Conservation (phyloP, 2,329 filamentous ascomycete genomes). For the Colletotrichum endophyticum region DNA sequence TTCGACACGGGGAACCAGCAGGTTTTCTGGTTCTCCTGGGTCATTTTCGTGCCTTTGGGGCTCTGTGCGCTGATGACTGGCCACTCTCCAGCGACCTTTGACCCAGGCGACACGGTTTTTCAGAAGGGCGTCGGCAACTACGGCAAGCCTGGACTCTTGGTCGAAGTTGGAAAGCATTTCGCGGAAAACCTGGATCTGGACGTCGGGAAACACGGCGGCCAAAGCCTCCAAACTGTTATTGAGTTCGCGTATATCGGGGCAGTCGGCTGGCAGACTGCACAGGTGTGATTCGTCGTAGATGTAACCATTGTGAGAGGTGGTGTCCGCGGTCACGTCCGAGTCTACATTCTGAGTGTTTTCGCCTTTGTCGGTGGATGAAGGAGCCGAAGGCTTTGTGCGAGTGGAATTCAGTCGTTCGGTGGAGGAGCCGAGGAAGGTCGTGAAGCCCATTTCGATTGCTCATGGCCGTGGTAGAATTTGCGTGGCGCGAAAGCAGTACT, state of each 20-base stretch:
- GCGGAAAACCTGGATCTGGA: constrained; percentile 82
- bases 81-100: constrained; percentile 67
- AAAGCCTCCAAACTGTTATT: constrained; percentile 74
- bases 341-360: neutral
- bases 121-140: constrained; percentile 78
- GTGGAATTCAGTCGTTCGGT: constrained; percentile 6
- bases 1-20: constrained; percentile 60
- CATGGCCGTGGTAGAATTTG: constrained; percentile 7
- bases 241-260: constrained; percentile 69
- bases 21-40: constrained; percentile 14
- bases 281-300: constrained; percentile 64
- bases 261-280: constrained; percentile 50
- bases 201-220: constrained; percentile 76
- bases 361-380: neutral
- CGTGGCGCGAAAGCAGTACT: neutral
- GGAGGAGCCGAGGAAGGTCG: constrained; percentile 22
- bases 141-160: constrained; percentile 75
- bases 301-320: constrained; percentile 42
- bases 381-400: neutral
- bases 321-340: constrained; percentile 29
- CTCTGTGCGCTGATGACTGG: constrained; percentile 38
- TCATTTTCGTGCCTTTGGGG: constrained; percentile 32
- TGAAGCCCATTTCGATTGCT: constrained; percentile 20
- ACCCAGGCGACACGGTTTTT: constrained; percentile 75
- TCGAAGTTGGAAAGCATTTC: constrained; percentile 80